A percentile compares a stretch with the other conserved stretches of the same genome.
These are phyloP conservation scores for Paragyromitra xinjiangensis DNA, from an alignment of 495 filamentous ascomycete species.

Conservation along the genomic window DNA sequence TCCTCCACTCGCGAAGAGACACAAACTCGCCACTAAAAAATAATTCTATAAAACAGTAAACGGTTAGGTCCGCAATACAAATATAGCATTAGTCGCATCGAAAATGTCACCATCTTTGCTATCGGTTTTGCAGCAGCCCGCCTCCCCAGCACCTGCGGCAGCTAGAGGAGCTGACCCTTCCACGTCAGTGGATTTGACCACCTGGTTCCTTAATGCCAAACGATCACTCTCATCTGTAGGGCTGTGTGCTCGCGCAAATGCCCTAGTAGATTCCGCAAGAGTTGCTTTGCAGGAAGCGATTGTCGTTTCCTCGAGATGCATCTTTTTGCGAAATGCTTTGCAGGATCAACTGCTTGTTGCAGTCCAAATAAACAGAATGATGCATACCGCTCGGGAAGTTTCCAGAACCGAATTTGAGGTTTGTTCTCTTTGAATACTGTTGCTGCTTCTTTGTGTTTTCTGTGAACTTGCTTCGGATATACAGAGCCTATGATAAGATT, in stretches of 20 bases:
- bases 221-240: slow-evolving; percentile 85
- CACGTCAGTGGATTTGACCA: slow-evolving; percentile 55
- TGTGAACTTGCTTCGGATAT: not conserved
- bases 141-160: slow-evolving; percentile 11
- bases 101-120: slow-evolving; percentile 50
- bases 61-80: slow-evolving; percentile 13
- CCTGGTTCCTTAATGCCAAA: slow-evolving; percentile 79
- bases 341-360: slow-evolving; percentile 76
- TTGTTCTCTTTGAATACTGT: slow-evolving; percentile 34
- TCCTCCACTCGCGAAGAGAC: not conserved
- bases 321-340: slow-evolving; percentile 77
- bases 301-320: slow-evolving; percentile 76
- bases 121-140: slow-evolving; percentile 28
- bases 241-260: slow-evolving; percentile 85
- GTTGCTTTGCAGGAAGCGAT: slow-evolving; percentile 81
- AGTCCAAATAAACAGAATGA: slow-evolving; percentile 69
- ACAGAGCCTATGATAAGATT: not conserved
- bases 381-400: slow-evolving; percentile 58
- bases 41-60: slow-evolving; percentile 3
- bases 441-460: not conserved
- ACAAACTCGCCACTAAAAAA: not conserved
- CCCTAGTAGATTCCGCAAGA: slow-evolving; percentile 80
- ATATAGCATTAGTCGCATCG: slow-evolving; percentile 28
- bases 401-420: slow-evolving; percentile 66
- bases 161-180: slow-evolving; percentile 29